Conservation (phyloP, 345 rosid species). For the Bretschneidera sinensis region DNA sequence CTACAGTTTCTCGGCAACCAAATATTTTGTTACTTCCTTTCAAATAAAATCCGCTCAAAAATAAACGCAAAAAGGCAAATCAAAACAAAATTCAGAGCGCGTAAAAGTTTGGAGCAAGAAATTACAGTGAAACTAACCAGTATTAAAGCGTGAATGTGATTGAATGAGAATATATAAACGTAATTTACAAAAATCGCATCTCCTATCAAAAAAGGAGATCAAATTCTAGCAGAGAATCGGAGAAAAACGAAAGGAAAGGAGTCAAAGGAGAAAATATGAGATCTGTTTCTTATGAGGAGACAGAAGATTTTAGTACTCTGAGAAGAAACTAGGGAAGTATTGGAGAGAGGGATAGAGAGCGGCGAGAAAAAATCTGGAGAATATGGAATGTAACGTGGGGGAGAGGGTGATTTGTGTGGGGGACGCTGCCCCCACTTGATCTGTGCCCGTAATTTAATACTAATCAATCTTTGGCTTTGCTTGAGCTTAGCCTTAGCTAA, state of each 20-base stretch:
- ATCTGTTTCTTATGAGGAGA: conserved; percentile 13
- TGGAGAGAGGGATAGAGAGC: not conserved
- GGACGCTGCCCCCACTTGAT: conserved; percentile 39
- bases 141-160: conserved; percentile 13
- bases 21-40: not conserved
- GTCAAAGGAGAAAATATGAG: not conserved
- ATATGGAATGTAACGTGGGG: conserved; percentile 7
- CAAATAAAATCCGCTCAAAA: no score
- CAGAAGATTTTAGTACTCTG: conserved; percentile 1
- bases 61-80: not conserved
- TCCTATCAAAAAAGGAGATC: not conserved
- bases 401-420: conserved; percentile 3
- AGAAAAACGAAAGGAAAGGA: not conserved
- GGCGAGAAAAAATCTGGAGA: conserved; percentile 23
- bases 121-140: conserved; percentile 10
- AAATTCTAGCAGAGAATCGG: not conserved
- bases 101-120: conserved; percentile 7
- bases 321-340: not conserved
- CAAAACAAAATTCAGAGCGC: not conserved
- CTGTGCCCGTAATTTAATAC: not conserved
- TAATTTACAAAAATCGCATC: conserved; percentile 1
- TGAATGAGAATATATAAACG: not conserved
- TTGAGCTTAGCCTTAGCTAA: not conserved
- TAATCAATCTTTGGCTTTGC: not conserved
- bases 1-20: conserved; percentile 19